These are phyloP conservation scores for Diddensiella caesifluorescens DNA, from an alignment of 805 yeast genomes.

Conservation along the genomic window DNA sequence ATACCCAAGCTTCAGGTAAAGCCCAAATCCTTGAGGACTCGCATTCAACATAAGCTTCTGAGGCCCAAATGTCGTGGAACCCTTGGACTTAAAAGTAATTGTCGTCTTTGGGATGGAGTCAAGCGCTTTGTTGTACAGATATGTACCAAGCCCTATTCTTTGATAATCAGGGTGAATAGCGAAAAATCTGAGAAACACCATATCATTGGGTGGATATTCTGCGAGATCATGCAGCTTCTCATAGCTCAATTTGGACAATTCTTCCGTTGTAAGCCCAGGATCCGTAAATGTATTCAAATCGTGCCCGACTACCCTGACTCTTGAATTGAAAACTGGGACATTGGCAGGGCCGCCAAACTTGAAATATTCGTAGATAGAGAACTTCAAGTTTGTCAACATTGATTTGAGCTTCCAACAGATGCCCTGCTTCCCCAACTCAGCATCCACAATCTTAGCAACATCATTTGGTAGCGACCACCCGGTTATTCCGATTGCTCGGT, in stretches of 20 bases:
- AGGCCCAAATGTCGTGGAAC: neutral
- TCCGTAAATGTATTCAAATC: no score
- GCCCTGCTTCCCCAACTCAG: neutral
- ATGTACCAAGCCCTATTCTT: neutral
- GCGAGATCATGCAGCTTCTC: neutral
- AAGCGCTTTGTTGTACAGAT: neutral
- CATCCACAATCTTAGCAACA: no score
- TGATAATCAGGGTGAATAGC: neutral
- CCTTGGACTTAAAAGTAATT: neutral
- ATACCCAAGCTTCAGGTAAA: conserved; percentile 1
- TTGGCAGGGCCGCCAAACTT: neutral
- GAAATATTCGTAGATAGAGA: neutral
- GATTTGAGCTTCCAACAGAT: neutral
- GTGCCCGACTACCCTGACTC: no score
- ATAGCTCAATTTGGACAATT: neutral
- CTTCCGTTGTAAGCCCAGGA: neutral
- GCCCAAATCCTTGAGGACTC: neutral
- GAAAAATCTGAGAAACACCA: neutral
- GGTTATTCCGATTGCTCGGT: no score
- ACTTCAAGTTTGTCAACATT: neutral
- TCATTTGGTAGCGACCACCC: no score
- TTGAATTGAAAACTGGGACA: no score
- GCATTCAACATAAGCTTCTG: conserved; percentile 1
- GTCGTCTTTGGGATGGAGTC: neutral
- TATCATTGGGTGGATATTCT: neutral